A percentile compares a stretch with the other conserved stretches of the same genome.
Evolutionary conservation across 257 asterid species (phyloP).

Genomic region (Solanum bulbocastanum): DNA sequence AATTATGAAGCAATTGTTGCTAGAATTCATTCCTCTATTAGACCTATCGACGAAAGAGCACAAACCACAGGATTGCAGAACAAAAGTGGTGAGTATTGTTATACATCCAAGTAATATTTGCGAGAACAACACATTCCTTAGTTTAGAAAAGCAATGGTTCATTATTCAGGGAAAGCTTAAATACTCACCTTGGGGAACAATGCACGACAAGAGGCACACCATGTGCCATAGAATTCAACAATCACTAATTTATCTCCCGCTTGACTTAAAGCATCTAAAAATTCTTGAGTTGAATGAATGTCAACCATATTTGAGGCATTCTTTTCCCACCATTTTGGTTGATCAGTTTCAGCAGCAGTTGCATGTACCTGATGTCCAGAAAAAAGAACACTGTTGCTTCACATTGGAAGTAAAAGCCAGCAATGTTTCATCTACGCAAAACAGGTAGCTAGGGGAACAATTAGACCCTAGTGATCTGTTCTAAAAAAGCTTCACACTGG

Average conservation of each 20-base stretch:
- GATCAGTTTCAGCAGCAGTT: slow-evolving; percentile 22
- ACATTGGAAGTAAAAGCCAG: not conserved
- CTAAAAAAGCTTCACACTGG: not conserved
- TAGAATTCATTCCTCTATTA: not conserved
- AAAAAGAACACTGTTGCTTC: not conserved
- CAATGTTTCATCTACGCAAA: not conserved
- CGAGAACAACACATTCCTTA: not conserved
- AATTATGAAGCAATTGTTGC: not conserved
- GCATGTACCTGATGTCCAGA: slow-evolving; percentile 22
- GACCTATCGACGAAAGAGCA: not conserved
- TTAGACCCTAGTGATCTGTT: not conserved
- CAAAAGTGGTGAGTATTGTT: not conserved
- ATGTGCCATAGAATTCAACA: slow-evolving; percentile 37
- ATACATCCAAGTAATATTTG: not conserved
- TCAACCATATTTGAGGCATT: slow-evolving; percentile 34
- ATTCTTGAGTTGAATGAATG: slow-evolving; percentile 32
- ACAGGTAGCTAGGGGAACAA: not conserved
- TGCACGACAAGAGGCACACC: slow-evolving; percentile 54
- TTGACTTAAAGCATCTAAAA: slow-evolving; percentile 29
- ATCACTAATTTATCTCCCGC: slow-evolving; percentile 35
- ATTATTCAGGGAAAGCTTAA: not conserved
- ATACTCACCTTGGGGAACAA: slow-evolving; percentile 34
- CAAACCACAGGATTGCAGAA: not conserved
- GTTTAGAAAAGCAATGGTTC: not conserved
- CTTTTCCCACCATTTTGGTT: slow-evolving; percentile 48